A percentile compares a stretch with the other conserved stretches of the same genome.
Conservation (phyloP, 192 early-diverging fungal species). For the Linnemannia exigua region DNA sequence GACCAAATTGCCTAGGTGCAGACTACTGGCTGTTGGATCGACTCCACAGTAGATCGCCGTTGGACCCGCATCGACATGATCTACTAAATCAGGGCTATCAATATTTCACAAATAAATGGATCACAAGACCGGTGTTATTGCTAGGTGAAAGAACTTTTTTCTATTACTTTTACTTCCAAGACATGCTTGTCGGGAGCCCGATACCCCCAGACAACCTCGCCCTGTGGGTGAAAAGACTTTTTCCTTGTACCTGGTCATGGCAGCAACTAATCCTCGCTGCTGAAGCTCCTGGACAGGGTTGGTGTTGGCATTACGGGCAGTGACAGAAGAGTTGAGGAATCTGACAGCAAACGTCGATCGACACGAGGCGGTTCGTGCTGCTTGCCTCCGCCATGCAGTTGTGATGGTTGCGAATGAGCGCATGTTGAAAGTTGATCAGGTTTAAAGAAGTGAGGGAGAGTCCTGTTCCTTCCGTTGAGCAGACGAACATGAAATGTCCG, state of each 20-base stretch:
- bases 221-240: too few species aligned
- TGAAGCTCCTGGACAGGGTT: slow-evolving; percentile 59
- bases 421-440: slow-evolving; percentile 15
- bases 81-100: slow-evolving; percentile 60
- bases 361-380: not conserved
- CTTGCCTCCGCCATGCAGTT: slow-evolving; percentile 1
- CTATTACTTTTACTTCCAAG: not conserved
- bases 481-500: not conserved
- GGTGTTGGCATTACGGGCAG: slow-evolving; percentile 3
- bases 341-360: not conserved
- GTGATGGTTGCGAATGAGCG: slow-evolving; percentile 29
- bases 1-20: slow-evolving; percentile 94
- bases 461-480: not conserved
- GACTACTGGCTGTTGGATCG: slow-evolving; percentile 92
- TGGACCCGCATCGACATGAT: slow-evolving; percentile 57
- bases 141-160: not conserved
- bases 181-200: too few species aligned
- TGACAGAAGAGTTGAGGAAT: slow-evolving; percentile 28
- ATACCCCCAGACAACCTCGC: too few species aligned
- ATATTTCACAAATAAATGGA: not conserved
- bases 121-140: not conserved
- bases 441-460: not conserved
- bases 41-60: slow-evolving; percentile 90
- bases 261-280: slow-evolving; percentile 65
- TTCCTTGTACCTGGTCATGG: slow-evolving; percentile 67